Evolutionary conservation across 306 rosid genomes (phyloP), one percentile per base, ranked within the genome.

Genomic region (Gleditsia sinensis): DNA sequence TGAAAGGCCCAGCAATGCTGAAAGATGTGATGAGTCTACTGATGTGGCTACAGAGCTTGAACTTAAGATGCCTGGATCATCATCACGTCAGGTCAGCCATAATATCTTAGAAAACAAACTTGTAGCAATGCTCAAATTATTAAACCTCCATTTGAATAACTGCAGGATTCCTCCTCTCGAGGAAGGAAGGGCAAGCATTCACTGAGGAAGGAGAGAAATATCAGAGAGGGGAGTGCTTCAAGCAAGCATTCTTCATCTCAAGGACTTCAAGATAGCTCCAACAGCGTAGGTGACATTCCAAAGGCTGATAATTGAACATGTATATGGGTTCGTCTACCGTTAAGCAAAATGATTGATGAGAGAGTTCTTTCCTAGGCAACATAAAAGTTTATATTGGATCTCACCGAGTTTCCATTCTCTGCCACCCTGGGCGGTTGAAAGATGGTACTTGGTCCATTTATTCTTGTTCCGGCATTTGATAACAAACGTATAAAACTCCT

Each of bases 1-100:
- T 74, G 86, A 74, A 42, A 87, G 80, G 74, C 64, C 77, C 20
- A 19, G 77, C 67, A 78, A 80, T 66, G 89, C 58, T 0, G 91
- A 88, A 76, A 86, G 84, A 64, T 84, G 92, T 69, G 79, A 85
- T 0, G 86, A 73, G 25, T 87, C 96, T 49, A 86, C 74, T 0
- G 97, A 91, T 49, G 98, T 94, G 43, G 97, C 94, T 46, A 94
- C 98, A 3, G 94, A 89, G 51, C 98, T 94, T 68, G 96, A 86
- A 78, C 92, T 94, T 61, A 94, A 94, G 94, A 88, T 87, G 91
- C 98, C 98, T 19, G 98, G 98, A 56, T 88, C 96, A 46, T 89
- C 97, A 23, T 69, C 86, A n/a, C 88, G 75, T 30, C 91, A 81
- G 90, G 98, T 91, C 71, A 55, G 82, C 74, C 67, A 50, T 45